phyloP scores from a whole-genome alignment of 192 early-diverging fungal species.

The Obelidium mucronatum region DNA sequence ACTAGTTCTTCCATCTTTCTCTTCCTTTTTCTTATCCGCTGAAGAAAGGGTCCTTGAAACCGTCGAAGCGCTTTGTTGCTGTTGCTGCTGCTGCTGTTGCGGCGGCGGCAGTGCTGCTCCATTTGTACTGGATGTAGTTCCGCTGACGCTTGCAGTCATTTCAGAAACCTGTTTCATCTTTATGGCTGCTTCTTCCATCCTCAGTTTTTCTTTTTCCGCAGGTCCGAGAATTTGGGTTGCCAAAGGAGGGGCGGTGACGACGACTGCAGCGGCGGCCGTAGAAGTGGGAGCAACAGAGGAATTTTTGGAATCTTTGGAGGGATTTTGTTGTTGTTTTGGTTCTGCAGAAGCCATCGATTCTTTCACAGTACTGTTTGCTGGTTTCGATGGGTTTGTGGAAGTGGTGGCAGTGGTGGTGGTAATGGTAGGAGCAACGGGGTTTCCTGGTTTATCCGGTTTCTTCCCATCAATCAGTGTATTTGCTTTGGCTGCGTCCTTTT shows the following conservation, averaged over 20 bases:
- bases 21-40: not conserved
- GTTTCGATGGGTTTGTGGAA: not conserved
- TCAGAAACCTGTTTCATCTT: not conserved
- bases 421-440: not conserved
- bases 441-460: too few relatives aligned
- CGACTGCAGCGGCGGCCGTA: not conserved
- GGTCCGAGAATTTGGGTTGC: not conserved
- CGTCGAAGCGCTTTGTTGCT: too few relatives aligned
- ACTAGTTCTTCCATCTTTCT: constrained; percentile 6
- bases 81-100: too few relatives aligned
- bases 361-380: not conserved
- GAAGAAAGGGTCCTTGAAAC: not conserved
- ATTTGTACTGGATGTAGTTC: not conserved
- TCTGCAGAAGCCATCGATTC: too few relatives aligned
- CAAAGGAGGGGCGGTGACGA: not conserved
- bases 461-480: too few relatives aligned
- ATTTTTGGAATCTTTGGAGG: too few relatives aligned
- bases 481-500: not conserved
- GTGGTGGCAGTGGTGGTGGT: not conserved
- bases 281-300: too few relatives aligned
- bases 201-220: constrained; percentile 38
- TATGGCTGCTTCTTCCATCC: constrained; percentile 12
- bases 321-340: too few relatives aligned
- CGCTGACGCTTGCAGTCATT: not conserved
- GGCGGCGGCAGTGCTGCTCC: too few relatives aligned